A percentile compares a stretch with the other conserved stretches of the same genome.
Conservation (phyloP, 2,329 filamentous ascomycete species). For the Periglandula ipomoeae region DNA sequence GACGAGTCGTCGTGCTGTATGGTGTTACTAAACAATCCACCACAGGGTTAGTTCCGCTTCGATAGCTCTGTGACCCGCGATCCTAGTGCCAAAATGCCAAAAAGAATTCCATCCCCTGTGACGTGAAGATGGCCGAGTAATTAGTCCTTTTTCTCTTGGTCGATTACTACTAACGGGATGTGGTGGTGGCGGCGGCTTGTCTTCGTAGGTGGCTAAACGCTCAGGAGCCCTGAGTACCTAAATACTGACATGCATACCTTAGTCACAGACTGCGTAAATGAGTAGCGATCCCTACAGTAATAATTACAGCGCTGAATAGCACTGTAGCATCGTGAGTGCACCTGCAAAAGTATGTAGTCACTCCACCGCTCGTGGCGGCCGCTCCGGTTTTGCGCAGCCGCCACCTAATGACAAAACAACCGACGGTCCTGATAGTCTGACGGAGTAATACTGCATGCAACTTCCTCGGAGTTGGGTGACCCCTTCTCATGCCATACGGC, state of each 20-base stretch:
- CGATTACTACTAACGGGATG: neutral
- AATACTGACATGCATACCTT: neutral
- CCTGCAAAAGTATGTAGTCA: neutral
- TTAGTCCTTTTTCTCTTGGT: neutral
- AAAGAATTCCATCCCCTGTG: too few relatives aligned
- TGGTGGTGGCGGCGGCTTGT: neutral
- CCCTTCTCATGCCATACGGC: neutral
- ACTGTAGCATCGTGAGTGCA: neutral
- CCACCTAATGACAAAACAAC: constrained; percentile 1
- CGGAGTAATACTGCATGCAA: neutral
- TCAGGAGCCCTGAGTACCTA: neutral
- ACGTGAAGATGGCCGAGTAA: neutral
- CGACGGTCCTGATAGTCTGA: constrained; percentile 3
- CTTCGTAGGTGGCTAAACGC: neutral
- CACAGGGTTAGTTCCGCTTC: neutral
- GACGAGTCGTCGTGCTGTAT: neutral
- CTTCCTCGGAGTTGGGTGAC: neutral
- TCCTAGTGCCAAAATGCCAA: neutral
- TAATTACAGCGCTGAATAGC: neutral
- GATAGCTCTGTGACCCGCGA: neutral
- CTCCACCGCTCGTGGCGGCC: neutral
- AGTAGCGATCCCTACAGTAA: neutral
- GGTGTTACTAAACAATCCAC: neutral
- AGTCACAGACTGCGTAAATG: neutral
- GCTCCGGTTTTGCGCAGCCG: constrained; percentile 2